Evolutionary conservation across 371 early-diverging fungal genomes (phyloP), one percentile per base, ranked within the genome.

Genomic region (Saksenaea vasiformis): DNA sequence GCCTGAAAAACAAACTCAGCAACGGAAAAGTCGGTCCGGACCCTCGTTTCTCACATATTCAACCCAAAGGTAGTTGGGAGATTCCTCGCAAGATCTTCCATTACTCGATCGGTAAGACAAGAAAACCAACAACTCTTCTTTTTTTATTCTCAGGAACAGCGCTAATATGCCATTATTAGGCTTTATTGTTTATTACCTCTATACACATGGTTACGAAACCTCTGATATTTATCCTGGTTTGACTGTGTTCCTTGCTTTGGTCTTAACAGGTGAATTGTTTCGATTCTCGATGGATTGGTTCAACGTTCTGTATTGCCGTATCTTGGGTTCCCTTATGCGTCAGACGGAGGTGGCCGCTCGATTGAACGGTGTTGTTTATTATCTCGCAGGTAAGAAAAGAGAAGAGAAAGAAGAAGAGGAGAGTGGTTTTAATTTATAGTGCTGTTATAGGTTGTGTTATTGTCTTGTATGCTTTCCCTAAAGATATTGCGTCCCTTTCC

Each of bases 1-100:
- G 22, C 10, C 51, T 22, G 22, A 17, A 47, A 24, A 22, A n/a
- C 22, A 47, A 47, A 47, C 22, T 47, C 10, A 47, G 22, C 51
- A 11, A 47, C 51, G 24, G 24, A 22, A 47, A 47, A 22, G 22
- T n/a, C 22, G 51, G 10, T 22, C 10, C 17, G 39, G 51, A 57
- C 34, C 13, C 22, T 55, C 68, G 66, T 0, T 75, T 72, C 61
- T 54, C 61, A 2, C 65, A 71, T 53, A 71, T 77, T 55, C 77
- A 77, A 41, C 70, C 78, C 24, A 68, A 73, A 57, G 76, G 79
- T 17, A 71, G 77, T 13, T 80, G 78, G 79, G 85, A 85, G 62
- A 61, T 85, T 17, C 82, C 85, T 53, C 73, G 85, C 51, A 85
- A 85, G 56, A 13, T 71, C 15, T 79, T 82, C 41, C 85, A 85